Evolutionary conservation across 129 eudicot genomes (phyloP), one percentile per base, ranked within the genome.

Genomic region (Saussurea involucrata): DNA sequence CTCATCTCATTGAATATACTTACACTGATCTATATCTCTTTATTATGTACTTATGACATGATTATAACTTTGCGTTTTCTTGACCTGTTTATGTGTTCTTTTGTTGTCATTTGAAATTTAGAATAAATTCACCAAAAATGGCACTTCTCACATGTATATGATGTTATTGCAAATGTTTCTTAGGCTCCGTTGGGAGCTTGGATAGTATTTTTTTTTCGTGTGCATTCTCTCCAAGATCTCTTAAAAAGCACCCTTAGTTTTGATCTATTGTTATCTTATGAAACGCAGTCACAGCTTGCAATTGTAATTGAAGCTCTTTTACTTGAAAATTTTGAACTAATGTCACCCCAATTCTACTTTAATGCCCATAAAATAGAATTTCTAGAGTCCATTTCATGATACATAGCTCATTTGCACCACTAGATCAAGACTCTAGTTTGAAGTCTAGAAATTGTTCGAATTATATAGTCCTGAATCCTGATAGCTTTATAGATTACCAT

Each of bases 41-140:
- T 75, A 12, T n/a, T 78, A 1, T 33, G 33, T 60, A 22, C 13
- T 33, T 24, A n/a, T 17, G 22, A 53, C 22, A n/a, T 53, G 61
- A 53, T n/a, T n/a, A n/a, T 53, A 21, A 32, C 27, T 11, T 1
- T 60, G 33, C 53, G 61, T 69, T 78, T 61, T 6, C 2, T 49
- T 33, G 1, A 77, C 3, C 24, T 69, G 3, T 73, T 33, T 42
- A 42, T 70, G 34, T 71, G 13, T 29, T 57, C 0, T 5, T 36
- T 17, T 68, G 77, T 60, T 73, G n/a, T 6, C 22, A 63, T 75
- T 75, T 37, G 58, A 6, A 27, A 28, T 61, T 69, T 21, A 27
- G 55, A 13, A 9, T 22, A 36, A 58, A 61, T 71, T 60, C 37
- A 61, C 70, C 28, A 20, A 15, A 24, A n/a, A n/a, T n/a, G n/a